Conservation (phyloP, 2,329 filamentous ascomycete genomes). For the Pyricularia grisea region DNA sequence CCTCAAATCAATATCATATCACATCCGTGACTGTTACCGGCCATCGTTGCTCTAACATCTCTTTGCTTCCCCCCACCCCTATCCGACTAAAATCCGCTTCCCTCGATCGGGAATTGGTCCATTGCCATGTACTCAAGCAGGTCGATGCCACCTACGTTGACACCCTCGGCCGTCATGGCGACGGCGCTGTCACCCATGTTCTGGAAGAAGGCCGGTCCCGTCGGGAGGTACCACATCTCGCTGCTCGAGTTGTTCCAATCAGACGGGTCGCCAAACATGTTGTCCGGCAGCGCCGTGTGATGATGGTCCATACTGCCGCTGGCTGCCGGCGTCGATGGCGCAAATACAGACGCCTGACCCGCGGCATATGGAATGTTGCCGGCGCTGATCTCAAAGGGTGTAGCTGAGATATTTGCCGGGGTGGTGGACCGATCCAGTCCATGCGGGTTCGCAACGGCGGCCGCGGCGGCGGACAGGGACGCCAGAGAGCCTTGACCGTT, state of each 20-base stretch:
- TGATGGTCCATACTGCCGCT: constrained; percentile 18
- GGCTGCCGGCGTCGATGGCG: constrained; percentile 36
- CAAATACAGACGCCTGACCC: constrained; percentile 36
- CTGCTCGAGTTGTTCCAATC: constrained; percentile 41
- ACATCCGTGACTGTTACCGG: background rate
- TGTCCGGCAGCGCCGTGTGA: constrained; percentile 14
- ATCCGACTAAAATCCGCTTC: constrained; percentile 1
- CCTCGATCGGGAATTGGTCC: constrained; percentile 26
- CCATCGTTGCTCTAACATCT: too few relatives aligned
- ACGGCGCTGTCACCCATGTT: constrained; percentile 52
- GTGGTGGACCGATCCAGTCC: constrained; percentile 27
- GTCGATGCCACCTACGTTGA: constrained; percentile 58
- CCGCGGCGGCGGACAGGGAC: background rate
- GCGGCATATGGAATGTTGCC: constrained; percentile 45
- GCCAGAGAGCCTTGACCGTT: background rate
- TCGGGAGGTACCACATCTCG: constrained; percentile 60
- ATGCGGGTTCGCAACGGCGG: background rate
- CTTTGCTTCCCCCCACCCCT: background rate
- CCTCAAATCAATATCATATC: background rate
- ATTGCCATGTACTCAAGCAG: constrained; percentile 60
- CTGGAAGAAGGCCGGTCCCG: constrained; percentile 55
- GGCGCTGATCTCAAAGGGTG: constrained; percentile 48
- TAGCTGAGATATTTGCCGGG: constrained; percentile 49
- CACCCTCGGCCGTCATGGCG: constrained; percentile 57
- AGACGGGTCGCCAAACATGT: constrained; percentile 32